These are phyloP conservation scores for Penicillium sp. DNA, from an alignment of 2,329 filamentous ascomycete species.

Conservation along the genomic window DNA sequence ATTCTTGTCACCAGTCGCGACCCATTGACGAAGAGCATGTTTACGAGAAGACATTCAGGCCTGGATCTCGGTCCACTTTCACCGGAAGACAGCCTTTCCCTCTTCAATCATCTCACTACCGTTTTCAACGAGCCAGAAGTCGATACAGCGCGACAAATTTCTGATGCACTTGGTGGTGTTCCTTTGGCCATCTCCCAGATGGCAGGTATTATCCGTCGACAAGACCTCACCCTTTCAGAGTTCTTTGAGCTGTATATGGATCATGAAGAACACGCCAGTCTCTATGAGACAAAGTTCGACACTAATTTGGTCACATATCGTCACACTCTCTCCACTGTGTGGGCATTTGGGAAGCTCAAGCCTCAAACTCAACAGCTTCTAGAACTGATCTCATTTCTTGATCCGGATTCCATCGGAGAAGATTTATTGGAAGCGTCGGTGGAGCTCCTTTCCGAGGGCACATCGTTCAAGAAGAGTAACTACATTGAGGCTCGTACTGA, in stretches of 20 bases:
- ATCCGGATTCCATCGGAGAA: not conserved
- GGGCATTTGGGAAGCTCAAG: not conserved
- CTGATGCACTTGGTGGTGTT: not conserved
- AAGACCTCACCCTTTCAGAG: not conserved
- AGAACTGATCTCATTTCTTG: not conserved
- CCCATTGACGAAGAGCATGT: not conserved
- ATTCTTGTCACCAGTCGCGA: not conserved
- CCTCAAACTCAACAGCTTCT: not conserved
- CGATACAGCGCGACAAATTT: not conserved
- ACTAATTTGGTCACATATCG: not conserved
- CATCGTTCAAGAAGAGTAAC: conserved; percentile 5
- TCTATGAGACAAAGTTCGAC: not conserved
- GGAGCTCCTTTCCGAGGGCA: not conserved
- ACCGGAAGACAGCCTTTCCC: not conserved
- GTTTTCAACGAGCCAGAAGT: not conserved
- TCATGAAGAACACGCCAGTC: not conserved
- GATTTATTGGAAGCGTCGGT: not conserved
- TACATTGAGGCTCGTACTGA: conserved; percentile 25
- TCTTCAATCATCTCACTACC: not conserved
- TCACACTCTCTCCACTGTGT: not conserved
- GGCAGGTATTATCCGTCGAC: not conserved
- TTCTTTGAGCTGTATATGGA: not conserved
- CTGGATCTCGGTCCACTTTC: not conserved
- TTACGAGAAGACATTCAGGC: not conserved
- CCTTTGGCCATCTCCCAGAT: not conserved